Base-by-base conservation (phyloP, 2,329 filamentous ascomycete species). In the Sordariomycetes sp. region DNA sequence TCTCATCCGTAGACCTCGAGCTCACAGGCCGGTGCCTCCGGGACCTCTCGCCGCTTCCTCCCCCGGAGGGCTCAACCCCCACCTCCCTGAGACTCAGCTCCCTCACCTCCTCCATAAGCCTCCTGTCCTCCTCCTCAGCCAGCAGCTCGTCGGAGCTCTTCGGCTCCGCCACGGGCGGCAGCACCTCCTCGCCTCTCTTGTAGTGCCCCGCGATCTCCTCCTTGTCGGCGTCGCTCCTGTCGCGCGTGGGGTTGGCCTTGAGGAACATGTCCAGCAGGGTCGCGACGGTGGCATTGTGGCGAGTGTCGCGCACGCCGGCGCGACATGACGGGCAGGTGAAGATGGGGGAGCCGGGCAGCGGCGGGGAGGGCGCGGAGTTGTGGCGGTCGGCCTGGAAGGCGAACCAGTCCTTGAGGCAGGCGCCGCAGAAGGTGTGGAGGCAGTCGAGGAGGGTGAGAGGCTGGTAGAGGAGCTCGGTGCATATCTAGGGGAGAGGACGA, bases 371-470 rank as follows among this genome's bases (percentile, higher is more conserved):
- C 2, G 74, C 72, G 59, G 71, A 74, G 62, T 79, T 80, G 51
- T 80, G 80, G 16, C 78, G 77, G 34, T 79, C 76, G 43, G 86
- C 85, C 70, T 96, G 90, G 72, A 85, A 94, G 62, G 79, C 76
- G 70, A 97, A 99, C 94, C 94, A 99, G 76, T 96, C 90, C 71
- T 96, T 96, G 60, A 97, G 72, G 69, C 94, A 99, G 46, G 89
- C 88, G 62, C 92, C 94, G 76, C 94, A 99, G 72, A 95, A 99
- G 53, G 93, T 97, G 74, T 96, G 91, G 52, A 96, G 82, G 70
- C 91, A 96, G 76, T 96, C 90, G 71, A 96, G 88, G 55, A 96
- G 84, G 32, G 91, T 96, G 62, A 96, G 80, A 37, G 92, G 91
- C 71, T 95, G 89, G 74, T 90, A 95, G 62, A 96, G 85, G 63